Percentiles rank a stretch among this genome's conserved stretches.
phyloP scores from a whole-genome alignment of 176 grass and related monocot genomes.

The Leersia perrieri region DNA sequence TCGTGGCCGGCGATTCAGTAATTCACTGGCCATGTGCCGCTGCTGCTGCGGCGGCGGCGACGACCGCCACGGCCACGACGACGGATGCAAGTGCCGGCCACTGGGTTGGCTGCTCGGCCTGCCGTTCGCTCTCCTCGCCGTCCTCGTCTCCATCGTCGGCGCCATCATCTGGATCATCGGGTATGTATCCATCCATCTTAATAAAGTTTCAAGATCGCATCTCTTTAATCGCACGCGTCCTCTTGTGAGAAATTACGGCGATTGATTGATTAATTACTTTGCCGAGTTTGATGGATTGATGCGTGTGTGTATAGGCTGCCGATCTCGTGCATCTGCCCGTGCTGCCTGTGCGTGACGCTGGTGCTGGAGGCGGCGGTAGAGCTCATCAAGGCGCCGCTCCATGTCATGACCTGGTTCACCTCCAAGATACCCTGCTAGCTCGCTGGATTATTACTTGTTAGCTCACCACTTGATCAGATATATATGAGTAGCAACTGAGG shows the following conservation, averaged over 20 bases:
- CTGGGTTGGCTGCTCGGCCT: conserved; percentile 67
- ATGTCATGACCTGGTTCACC: conserved; percentile 85
- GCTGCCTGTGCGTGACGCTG: conserved; percentile 73
- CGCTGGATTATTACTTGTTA: too few species aligned
- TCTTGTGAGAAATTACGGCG: background rate
- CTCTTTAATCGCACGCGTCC: too few species aligned
- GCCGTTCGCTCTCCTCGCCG: conserved; percentile 64
- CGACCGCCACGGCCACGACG: background rate
- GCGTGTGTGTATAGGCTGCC: conserved; percentile 35
- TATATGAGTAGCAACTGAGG: background rate
- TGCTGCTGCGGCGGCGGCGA: conserved; percentile 21
- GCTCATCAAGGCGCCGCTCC: conserved; percentile 73
- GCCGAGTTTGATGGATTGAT: background rate
- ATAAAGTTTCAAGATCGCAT: background rate
- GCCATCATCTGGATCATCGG: conserved; percentile 72
- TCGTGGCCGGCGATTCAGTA: too few species aligned
- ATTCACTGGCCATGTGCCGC: conserved; percentile 31
- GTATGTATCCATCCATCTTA: background rate
- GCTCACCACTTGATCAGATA: background rate
- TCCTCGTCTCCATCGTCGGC: conserved; percentile 76
- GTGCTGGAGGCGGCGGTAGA: conserved; percentile 65
- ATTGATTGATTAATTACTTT: background rate
- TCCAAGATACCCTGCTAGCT: conserved; percentile 64
- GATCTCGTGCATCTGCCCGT: conserved; percentile 76
- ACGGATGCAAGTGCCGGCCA: conserved; percentile 44